Percentiles rank a stretch among this genome's conserved stretches.
Evolutionary conservation across 2,329 filamentous ascomycete genomes (phyloP).

Genomic region (Pyricularia pennisetigena): DNA sequence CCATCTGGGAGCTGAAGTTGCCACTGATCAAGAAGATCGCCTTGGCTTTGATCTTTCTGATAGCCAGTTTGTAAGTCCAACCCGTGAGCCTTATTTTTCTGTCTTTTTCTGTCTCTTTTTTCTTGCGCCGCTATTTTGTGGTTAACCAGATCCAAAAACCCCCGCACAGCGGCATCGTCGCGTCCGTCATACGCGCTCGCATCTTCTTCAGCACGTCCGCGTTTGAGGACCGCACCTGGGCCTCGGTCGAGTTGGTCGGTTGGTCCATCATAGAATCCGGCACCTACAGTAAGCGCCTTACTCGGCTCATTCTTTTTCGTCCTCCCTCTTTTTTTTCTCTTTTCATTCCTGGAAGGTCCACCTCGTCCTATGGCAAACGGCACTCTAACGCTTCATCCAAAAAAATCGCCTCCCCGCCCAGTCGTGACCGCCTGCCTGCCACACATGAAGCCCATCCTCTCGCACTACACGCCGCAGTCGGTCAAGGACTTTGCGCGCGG

Average conservation of each 20-base stretch:
- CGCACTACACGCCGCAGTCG: constrained; percentile 10
- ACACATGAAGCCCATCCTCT: constrained; percentile 12
- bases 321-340: neutral
- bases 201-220: constrained; percentile 13
- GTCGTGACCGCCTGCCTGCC: constrained; percentile 16
- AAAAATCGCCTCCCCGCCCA: neutral
- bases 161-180: constrained; percentile 11
- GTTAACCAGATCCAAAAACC: constrained; percentile 2
- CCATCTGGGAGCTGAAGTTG: constrained; percentile 17
- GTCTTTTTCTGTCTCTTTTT: neutral
- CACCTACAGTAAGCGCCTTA: constrained; percentile 11
- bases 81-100: neutral
- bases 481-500: constrained; percentile 8
- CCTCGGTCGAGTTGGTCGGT: constrained; percentile 12
- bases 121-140: no score
- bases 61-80: constrained; percentile 8
- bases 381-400: neutral
- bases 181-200: constrained; percentile 12
- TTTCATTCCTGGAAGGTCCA: neutral
- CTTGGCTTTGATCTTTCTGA: constrained; percentile 15
- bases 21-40: constrained; percentile 15
- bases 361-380: no score
- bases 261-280: constrained; percentile 16
- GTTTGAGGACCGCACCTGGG: constrained; percentile 12
- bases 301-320: no score